Percentiles rank a stretch among this genome's conserved stretches.
These are phyloP conservation scores for Apiospora rasikravindrae DNA, from an alignment of 2,329 filamentous ascomycete genomes.

Conservation along the genomic window DNA sequence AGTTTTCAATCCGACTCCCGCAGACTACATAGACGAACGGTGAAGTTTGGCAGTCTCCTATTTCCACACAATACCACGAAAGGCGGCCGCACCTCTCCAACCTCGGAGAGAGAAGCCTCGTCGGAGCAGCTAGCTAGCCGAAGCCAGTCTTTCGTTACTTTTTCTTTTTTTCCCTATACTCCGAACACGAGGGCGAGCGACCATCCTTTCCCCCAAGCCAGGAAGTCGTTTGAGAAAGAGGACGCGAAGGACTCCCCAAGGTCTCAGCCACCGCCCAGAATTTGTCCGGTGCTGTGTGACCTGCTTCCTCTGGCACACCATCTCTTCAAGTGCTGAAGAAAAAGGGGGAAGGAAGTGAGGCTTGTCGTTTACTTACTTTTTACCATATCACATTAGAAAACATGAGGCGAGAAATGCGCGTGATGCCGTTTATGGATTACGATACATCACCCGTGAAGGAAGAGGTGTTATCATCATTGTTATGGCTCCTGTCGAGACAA, in stretches of 20 bases:
- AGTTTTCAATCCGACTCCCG: neutral
- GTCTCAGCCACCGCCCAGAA: slow-evolving; percentile 2
- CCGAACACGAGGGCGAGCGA: neutral
- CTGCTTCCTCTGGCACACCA: neutral
- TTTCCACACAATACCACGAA: neutral
- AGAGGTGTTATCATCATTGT: neutral
- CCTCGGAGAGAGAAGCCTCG: neutral
- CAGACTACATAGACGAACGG: neutral
- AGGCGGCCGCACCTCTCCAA: neutral
- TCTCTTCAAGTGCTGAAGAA: neutral
- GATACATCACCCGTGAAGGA: neutral
- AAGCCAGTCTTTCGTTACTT: neutral
- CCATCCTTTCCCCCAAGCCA: neutral
- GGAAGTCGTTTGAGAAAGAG: neutral
- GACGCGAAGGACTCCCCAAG: neutral
- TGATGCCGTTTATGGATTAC: neutral
- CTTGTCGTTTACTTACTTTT: neutral
- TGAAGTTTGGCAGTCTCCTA: neutral
- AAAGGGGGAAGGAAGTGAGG: neutral
- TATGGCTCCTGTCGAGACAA: neutral
- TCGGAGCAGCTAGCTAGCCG: neutral
- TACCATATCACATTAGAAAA: neutral
- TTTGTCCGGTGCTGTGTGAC: slow-evolving; percentile 13
- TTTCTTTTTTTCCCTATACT: neutral
- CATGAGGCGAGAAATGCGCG: neutral